Evolutionary conservation across 2,329 filamentous ascomycete species (phyloP), one percentile per base, ranked within the genome.

Genomic region (Aspergillus texensis): DNA sequence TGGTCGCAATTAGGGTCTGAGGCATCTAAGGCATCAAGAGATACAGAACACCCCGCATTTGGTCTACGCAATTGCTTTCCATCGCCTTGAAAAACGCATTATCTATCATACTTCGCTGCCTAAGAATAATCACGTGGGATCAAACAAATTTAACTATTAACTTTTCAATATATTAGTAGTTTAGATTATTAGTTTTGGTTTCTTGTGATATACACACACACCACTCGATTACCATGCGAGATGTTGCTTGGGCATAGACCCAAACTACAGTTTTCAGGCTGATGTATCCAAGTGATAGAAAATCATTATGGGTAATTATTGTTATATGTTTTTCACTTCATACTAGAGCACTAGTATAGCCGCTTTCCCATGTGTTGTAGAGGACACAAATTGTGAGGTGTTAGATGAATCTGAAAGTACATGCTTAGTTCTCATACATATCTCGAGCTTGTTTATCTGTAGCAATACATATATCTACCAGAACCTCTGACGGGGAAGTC

Each of bases 1-100:
- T 8, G n/a, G 28, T 24, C 1, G 14, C 32, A 21, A 32, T 34
- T 14, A 24, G 48, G 26, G 50, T 16, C 6, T 34, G 32, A 39
- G 52, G 52, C 52, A 39, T 39, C 12, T 39, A 21, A 55, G 52
- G 52, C n/a, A 39, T 39, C 52, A 39, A 39, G 24, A 39, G 24
- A 55, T 36, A 55, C 24, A 21, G 36, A 55, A 55, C 52, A 39
- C 52, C 52, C 52, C 52, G 52, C 52, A 36, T 26, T 36, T 21
- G 11, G 6, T 3, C 14, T 39, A 16, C 12, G 5, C 14, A 30
- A 11, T 54, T 28, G 52, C 32, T 16, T 28, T 21, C 12, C 52
- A 28, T 32, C 21, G 36, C 21, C 16, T 12, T 26, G 19, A 19
- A 39, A 21, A 39, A 28, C 32, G 32, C 32, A 39, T 34, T 24